phyloP scores from a whole-genome alignment of 495 filamentous ascomycete genomes.

The Tuber brumale region DNA sequence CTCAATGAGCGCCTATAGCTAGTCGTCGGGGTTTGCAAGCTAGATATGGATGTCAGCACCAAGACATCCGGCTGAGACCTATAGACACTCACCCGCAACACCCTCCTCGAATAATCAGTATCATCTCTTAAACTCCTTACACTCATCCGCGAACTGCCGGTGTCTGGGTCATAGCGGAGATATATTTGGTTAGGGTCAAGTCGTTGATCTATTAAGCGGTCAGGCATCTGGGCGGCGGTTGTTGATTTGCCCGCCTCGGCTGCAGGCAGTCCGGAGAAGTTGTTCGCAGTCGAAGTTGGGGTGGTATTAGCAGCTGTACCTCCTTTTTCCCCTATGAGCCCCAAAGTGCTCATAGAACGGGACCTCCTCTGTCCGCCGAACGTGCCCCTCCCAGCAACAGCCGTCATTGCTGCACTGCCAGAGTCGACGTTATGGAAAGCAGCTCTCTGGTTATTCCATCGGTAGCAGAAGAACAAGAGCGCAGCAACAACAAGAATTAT shows the following conservation, averaged over 20 bases:
- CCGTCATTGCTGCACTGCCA: conserved; percentile 14
- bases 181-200: conserved; percentile 39
- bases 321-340: conserved; percentile 37
- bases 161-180: conserved; percentile 41
- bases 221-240: conserved; percentile 15
- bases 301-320: conserved; percentile 17
- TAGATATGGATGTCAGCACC: conserved; percentile 12
- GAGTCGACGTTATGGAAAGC: conserved; percentile 13
- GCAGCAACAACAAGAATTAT: conserved; percentile 37
- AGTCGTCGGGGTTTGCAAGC: conserved; percentile 42
- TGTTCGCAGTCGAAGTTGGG: conserved; percentile 15
- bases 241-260: conserved; percentile 18
- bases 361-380: conserved; percentile 36
- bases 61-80: not conserved
- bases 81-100: conserved; percentile 34
- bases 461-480: conserved; percentile 32
- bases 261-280: conserved; percentile 26
- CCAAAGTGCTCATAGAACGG: conserved; percentile 40
- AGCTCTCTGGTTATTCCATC: conserved; percentile 22
- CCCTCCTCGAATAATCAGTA: conserved; percentile 40
- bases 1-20: conserved; percentile 9
- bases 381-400: conserved; percentile 29
- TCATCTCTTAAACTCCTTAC: conserved; percentile 41
- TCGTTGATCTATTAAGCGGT: conserved; percentile 39
- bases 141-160: conserved; percentile 41